Evolutionary conservation across 768 basidiomycete species (phyloP).

Genomic region (Lactarius psammicola): DNA sequence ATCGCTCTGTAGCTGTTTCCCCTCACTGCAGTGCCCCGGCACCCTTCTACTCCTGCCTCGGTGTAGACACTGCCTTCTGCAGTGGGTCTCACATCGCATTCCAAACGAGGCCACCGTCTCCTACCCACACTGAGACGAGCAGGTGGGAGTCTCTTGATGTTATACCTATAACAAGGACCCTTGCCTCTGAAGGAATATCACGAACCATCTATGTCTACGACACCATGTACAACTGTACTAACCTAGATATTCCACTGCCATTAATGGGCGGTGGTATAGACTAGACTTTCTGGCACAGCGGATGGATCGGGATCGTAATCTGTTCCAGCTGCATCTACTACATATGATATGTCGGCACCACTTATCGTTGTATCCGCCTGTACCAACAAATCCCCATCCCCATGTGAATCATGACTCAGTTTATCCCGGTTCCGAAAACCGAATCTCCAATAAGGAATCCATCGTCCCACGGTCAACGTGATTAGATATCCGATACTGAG

Average conservation of each 20-base stretch:
- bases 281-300: conserved; percentile 17
- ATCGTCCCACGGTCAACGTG: conserved; percentile 15
- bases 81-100: conserved; percentile 1
- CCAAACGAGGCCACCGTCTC: neutral
- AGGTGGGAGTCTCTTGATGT: conserved; percentile 5
- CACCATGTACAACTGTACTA: conserved; percentile 17
- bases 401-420: conserved; percentile 12
- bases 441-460: neutral
- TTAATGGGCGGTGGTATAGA: conserved; percentile 15
- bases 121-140: neutral
- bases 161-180: neutral
- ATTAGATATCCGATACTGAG: neutral
- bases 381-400: neutral
- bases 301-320: conserved; percentile 2
- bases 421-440: conserved; percentile 10
- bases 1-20: conserved; percentile 6
- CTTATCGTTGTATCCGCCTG: neutral
- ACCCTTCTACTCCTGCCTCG: conserved; percentile 24
- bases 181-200: neutral
- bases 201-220: conserved; percentile 2
- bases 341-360: neutral
- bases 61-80: conserved; percentile 2
- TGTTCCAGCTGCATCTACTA: conserved; percentile 3
- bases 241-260: conserved; percentile 19
- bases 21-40: conserved; percentile 10